phyloP scores from a whole-genome alignment of 225 moss, liverwort and hornwort species.

The Climacium dendroides region DNA sequence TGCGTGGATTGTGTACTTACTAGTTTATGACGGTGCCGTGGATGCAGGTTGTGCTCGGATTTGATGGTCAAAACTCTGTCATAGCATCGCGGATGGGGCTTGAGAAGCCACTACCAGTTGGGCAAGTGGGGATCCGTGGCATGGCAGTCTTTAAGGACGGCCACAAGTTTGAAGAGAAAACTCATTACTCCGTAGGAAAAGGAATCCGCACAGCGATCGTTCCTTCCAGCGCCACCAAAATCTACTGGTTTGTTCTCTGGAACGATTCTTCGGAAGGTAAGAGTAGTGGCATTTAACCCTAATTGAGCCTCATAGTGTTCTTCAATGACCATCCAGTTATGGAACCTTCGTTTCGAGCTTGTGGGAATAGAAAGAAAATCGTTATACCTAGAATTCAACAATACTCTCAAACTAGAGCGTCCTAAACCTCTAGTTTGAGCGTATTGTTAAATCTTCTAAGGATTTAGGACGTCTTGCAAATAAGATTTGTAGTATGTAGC shows the following conservation, averaged over 20 bases:
- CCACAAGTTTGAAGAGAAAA: constrained; percentile 21
- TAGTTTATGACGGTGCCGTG: not conserved
- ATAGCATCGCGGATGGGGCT: constrained; percentile 58
- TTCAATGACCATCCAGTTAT: not conserved
- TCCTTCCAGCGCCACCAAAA: constrained; percentile 30
- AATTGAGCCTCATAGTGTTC: not conserved
- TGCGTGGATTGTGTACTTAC: not conserved
- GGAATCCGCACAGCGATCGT: constrained; percentile 27
- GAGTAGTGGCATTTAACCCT: not conserved
- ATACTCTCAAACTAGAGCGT: not conserved
- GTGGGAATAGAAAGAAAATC: not conserved
- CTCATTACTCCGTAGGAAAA: constrained; percentile 16
- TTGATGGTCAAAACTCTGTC: constrained; percentile 61
- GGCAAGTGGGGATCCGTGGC: constrained; percentile 44
- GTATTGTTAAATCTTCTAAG: not conserved
- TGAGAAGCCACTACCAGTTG: constrained; percentile 22
- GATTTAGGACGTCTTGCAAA: not conserved
- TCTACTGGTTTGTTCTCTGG: constrained; percentile 50
- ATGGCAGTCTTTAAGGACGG: constrained; percentile 38
- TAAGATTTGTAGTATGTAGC: not conserved
- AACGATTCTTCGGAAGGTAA: constrained; percentile 32
- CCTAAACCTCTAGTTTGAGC: not conserved
- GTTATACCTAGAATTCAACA: not conserved
- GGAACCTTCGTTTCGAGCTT: not conserved
- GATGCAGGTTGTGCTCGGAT: constrained; percentile 41